phyloP scores from a whole-genome alignment of 2,329 filamentous ascomycete species.

The Geoglossum cookeanum region DNA sequence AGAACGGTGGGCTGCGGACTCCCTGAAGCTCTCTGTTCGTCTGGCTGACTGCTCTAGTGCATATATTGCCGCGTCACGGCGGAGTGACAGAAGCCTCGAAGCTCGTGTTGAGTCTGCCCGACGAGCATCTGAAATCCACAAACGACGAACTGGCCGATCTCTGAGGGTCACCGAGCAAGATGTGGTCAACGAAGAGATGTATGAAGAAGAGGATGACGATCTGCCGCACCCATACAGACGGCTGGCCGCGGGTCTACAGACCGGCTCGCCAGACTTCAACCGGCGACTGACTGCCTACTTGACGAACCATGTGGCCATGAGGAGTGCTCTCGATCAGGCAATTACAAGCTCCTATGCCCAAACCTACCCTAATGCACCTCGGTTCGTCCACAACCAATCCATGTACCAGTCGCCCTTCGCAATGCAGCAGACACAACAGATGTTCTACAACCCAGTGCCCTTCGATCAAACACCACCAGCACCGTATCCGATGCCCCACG shows the following conservation, averaged over 20 bases:
- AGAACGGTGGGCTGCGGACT: constrained; percentile 32
- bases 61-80: constrained; percentile 77
- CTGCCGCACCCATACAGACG: constrained; percentile 46
- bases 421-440: constrained; percentile 6
- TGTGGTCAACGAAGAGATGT: constrained; percentile 85
- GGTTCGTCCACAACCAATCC: constrained; percentile 19
- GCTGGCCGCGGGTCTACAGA: constrained; percentile 42
- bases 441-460: constrained; percentile 7
- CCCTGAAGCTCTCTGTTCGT: not conserved
- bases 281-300: constrained; percentile 39
- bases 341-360: constrained; percentile 23
- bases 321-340: constrained; percentile 28
- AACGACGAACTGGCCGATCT: constrained; percentile 64
- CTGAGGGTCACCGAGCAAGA: constrained; percentile 71
- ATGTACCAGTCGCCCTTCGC: constrained; percentile 18
- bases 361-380: constrained; percentile 19
- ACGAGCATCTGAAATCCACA: constrained; percentile 80
- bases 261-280: constrained; percentile 40
- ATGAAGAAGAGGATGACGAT: constrained; percentile 83
- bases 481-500: no score
- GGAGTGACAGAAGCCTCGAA: constrained; percentile 72
- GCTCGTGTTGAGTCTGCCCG: constrained; percentile 74
- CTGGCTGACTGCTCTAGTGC: constrained; percentile 33
- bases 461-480: constrained; percentile 10
- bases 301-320: constrained; percentile 36